Percentiles rank a stretch among this genome's conserved stretches.
These are phyloP conservation scores for Macrocybe sp. DNA, from an alignment of 1,284 basidiomycete genomes.

Conservation along the genomic window DNA sequence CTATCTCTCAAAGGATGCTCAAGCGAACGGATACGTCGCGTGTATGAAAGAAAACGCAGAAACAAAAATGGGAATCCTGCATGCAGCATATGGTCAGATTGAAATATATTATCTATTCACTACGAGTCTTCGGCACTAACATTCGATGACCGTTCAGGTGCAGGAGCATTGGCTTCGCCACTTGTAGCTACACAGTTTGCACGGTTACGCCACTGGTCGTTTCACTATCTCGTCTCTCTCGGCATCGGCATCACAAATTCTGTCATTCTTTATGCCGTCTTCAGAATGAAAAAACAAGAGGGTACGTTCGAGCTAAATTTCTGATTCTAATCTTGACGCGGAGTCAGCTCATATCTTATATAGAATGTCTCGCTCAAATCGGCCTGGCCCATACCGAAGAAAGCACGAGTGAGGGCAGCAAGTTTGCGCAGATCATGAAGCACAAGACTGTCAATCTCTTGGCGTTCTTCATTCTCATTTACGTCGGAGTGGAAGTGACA, in stretches of 20 bases:
- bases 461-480: conserved; percentile 55
- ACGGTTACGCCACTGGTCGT: conserved; percentile 44
- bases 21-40: conserved; percentile 52
- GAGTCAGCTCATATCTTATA: not conserved
- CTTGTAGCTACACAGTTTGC: conserved; percentile 68
- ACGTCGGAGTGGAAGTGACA: conserved; percentile 64
- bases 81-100: conserved; percentile 33
- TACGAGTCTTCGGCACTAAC: not conserved
- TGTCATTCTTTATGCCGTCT: conserved; percentile 40
- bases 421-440: conserved; percentile 51
- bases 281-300: conserved; percentile 46
- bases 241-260: conserved; percentile 47
- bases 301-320: conserved; percentile 25
- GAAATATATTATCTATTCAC: not conserved
- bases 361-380: conserved; percentile 37
- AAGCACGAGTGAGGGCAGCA: conserved; percentile 32
- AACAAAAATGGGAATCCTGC: conserved; percentile 59
- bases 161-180: conserved; percentile 63
- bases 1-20: conserved; percentile 36
- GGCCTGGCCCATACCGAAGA: conserved; percentile 33
- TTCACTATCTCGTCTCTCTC: conserved; percentile 60
- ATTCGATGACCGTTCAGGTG: conserved; percentile 28
- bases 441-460: conserved; percentile 49
- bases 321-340: not conserved
- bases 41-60: conserved; percentile 39